A percentile compares a stretch with the other conserved stretches of the same genome.
phyloP scores from a whole-genome alignment of 495 filamentous ascomycete genomes.

The Penicillium cosmopolitanum region DNA sequence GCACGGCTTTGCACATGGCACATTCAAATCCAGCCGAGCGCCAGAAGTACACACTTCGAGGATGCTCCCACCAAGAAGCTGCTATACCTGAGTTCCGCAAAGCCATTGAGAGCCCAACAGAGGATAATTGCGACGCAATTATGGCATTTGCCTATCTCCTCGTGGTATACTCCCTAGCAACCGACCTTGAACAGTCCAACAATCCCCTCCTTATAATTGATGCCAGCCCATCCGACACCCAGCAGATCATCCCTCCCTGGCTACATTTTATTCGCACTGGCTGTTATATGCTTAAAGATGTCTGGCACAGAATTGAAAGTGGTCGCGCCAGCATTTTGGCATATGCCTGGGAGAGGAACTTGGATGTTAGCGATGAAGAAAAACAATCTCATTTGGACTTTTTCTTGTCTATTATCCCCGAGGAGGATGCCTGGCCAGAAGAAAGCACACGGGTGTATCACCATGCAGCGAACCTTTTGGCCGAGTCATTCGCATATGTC shows the following conservation, averaged over 20 bases:
- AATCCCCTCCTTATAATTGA: constrained; percentile 19
- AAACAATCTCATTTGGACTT: constrained; percentile 16
- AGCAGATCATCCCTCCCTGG: constrained; percentile 21
- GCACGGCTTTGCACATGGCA: constrained; percentile 35
- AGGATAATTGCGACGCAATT: constrained; percentile 37
- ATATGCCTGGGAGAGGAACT: constrained; percentile 20
- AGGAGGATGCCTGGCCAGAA: constrained; percentile 15
- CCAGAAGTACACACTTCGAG: constrained; percentile 23
- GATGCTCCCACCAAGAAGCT: constrained; percentile 30
- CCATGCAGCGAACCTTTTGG: constrained; percentile 13
- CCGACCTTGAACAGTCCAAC: constrained; percentile 7
- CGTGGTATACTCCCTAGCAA: constrained; percentile 36
- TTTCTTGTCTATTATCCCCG: constrained; percentile 15
- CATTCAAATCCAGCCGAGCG: constrained; percentile 19
- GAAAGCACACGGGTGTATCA: constrained; percentile 17
- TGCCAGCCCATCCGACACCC: neutral
- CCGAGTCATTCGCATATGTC: constrained; percentile 20
- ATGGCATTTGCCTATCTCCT: constrained; percentile 39
- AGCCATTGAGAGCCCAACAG: constrained; percentile 26
- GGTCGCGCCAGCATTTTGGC: constrained; percentile 15
- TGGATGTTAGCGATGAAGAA: constrained; percentile 7
- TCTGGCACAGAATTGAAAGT: constrained; percentile 22
- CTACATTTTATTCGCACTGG: constrained; percentile 23
- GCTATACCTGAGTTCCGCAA: constrained; percentile 37
- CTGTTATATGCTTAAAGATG: constrained; percentile 22